These are phyloP conservation scores for Fomitopsis serialis DNA, from an alignment of 768 basidiomycete genomes.

Conservation along the genomic window DNA sequence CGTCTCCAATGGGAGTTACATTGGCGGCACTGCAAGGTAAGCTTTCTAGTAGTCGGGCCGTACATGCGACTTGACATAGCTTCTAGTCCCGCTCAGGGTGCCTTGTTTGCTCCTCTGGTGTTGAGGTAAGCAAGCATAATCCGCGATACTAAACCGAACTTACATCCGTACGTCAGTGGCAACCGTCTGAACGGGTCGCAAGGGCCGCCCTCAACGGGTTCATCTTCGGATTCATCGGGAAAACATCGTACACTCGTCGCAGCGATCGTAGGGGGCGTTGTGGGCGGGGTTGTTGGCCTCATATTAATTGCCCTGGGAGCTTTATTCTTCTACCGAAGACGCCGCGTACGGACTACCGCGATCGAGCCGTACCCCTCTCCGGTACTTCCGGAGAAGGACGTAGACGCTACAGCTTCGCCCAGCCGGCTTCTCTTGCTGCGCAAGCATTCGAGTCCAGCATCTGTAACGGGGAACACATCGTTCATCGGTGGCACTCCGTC, in stretches of 20 bases:
- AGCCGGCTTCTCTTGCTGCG: no score
- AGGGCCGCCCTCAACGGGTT: no score
- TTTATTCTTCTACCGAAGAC: conserved; percentile 20
- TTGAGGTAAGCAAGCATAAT: background rate
- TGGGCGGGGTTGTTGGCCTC: conserved; percentile 23
- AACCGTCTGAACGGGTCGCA: no score
- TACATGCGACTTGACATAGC: background rate
- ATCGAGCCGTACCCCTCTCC: no score
- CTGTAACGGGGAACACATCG: no score
- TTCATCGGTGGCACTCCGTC: no score
- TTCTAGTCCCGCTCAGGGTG: background rate
- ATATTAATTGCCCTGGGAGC: conserved; percentile 17
- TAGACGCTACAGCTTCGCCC: no score
- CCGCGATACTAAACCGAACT: no score
- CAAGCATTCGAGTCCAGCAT: no score
- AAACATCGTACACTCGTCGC: conserved; percentile 1
- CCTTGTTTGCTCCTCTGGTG: background rate
- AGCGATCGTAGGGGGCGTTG: conserved; percentile 24
- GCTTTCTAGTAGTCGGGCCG: background rate
- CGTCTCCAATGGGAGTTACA: background rate
- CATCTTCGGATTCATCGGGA: no score
- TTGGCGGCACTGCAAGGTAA: background rate
- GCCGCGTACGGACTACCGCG: background rate
- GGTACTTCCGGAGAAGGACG: no score
- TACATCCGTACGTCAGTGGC: no score